These are phyloP conservation scores for Pulveroboletus sp. DNA, from an alignment of 768 basidiomycete species.

Conservation along the genomic window DNA sequence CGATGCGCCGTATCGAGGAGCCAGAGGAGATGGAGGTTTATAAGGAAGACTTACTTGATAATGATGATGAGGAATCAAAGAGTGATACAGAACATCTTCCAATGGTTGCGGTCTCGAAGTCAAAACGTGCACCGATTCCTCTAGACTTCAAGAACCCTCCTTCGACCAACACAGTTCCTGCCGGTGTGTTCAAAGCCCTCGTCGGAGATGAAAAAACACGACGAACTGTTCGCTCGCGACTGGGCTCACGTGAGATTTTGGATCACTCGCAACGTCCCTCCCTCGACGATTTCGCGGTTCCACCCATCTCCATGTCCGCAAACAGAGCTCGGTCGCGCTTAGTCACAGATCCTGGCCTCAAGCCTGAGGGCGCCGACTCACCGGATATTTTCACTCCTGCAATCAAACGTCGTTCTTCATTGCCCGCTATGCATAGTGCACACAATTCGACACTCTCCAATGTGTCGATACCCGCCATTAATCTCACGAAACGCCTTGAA, in stretches of 20 bases:
- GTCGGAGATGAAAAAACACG: slow-evolving; percentile 65
- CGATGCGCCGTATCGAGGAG: slow-evolving; percentile 11
- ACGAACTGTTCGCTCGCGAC: slow-evolving; percentile 66
- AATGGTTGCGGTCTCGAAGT: slow-evolving; percentile 23
- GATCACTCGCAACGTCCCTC: slow-evolving; percentile 66
- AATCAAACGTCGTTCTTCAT: slow-evolving; percentile 49
- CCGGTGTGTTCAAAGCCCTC: slow-evolving; percentile 80
- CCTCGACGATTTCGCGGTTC: slow-evolving; percentile 70
- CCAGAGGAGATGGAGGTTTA: slow-evolving; percentile 7
- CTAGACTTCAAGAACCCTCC: slow-evolving; percentile 68
- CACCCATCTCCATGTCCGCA: slow-evolving; percentile 60
- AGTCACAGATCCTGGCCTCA: slow-evolving; percentile 53
- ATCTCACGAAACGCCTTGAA: slow-evolving; percentile 54
- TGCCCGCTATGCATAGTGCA: slow-evolving; percentile 49
- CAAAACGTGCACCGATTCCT: slow-evolving; percentile 72
- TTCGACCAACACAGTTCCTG: slow-evolving; percentile 73
- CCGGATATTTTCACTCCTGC: slow-evolving; percentile 43
- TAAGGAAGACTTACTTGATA: slow-evolving; percentile 6
- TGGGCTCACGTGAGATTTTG: slow-evolving; percentile 69
- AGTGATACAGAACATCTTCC: slow-evolving; percentile 16
- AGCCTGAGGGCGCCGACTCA: slow-evolving; percentile 25
- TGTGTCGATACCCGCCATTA: slow-evolving; percentile 41
- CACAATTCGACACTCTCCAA: slow-evolving; percentile 42
- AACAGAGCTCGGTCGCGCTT: slow-evolving; percentile 50
- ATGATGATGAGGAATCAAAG: slow-evolving; percentile 8